These are phyloP conservation scores for Xylaria curta DNA, from an alignment of 495 filamentous ascomycete genomes.

Conservation along the genomic window DNA sequence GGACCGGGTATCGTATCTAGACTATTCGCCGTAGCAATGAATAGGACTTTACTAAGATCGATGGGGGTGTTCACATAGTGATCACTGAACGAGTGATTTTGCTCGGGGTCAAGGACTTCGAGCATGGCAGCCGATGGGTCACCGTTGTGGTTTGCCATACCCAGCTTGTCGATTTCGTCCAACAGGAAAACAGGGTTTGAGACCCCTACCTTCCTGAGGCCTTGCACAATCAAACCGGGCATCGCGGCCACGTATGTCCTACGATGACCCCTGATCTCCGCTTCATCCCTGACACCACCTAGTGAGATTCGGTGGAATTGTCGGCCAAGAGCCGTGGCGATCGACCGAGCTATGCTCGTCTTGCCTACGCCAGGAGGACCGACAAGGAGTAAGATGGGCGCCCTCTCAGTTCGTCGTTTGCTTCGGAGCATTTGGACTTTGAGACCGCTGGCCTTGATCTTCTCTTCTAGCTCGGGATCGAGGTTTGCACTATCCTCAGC, in stretches of 20 bases:
- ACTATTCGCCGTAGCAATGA: slow-evolving; percentile 98
- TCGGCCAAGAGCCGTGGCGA: slow-evolving; percentile 87
- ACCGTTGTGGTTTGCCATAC: slow-evolving; percentile 89
- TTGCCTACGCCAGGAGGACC: slow-evolving; percentile 97
- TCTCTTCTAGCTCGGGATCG: slow-evolving; percentile 47
- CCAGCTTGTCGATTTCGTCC: slow-evolving; percentile 98
- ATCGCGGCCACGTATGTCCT: slow-evolving; percentile 98
- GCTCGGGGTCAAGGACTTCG: slow-evolving; percentile 97
- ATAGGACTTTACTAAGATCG: slow-evolving; percentile 94
- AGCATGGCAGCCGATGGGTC: slow-evolving; percentile 99
- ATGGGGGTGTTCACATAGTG: slow-evolving; percentile 98
- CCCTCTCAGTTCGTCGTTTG: slow-evolving; percentile 87
- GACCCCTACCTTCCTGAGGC: slow-evolving; percentile 94
- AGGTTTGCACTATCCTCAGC: slow-evolving; percentile 32
- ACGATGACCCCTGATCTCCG: slow-evolving; percentile 94
- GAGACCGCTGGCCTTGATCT: slow-evolving; percentile 55
- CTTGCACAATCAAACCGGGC: slow-evolving; percentile 94
- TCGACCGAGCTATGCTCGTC: slow-evolving; percentile 92
- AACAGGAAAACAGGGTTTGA: slow-evolving; percentile 95
- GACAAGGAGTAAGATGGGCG: slow-evolving; percentile 91
- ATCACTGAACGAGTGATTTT: slow-evolving; percentile 93
- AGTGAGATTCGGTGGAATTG: slow-evolving; percentile 98
- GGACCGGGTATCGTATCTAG: slow-evolving; percentile 95
- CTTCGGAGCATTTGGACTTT: slow-evolving; percentile 73
- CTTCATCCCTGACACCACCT: slow-evolving; percentile 94